A percentile compares a stretch with the other conserved stretches of the same genome.
phyloP scores from a whole-genome alignment of 768 basidiomycete genomes.

The Favolaschia claudopus region DNA sequence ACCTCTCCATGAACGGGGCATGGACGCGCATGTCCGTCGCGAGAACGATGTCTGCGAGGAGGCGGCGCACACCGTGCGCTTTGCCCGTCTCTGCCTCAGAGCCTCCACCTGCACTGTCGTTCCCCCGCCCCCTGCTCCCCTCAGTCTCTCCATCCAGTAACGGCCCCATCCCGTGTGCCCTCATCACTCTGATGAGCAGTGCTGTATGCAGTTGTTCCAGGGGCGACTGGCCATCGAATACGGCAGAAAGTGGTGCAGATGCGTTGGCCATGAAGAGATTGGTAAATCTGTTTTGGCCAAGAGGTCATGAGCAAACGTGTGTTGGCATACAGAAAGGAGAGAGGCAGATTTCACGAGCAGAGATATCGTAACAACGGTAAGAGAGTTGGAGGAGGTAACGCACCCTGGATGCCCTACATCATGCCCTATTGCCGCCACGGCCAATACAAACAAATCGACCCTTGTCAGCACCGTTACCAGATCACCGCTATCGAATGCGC shows the following conservation, averaged over 20 bases:
- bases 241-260: slow-evolving; percentile 82
- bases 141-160: slow-evolving; percentile 62
- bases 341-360: too few species aligned
- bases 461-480: slow-evolving; percentile 58
- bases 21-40: slow-evolving; percentile 97
- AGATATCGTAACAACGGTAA: too few species aligned
- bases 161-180: slow-evolving; percentile 76
- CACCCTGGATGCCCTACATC: slow-evolving; percentile 98
- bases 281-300: too few species aligned
- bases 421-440: slow-evolving; percentile 94
- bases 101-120: not conserved
- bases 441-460: slow-evolving; percentile 83
- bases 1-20: slow-evolving; percentile 78
- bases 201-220: slow-evolving; percentile 93
- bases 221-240: slow-evolving; percentile 90
- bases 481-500: slow-evolving; percentile 45
- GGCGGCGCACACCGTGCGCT: too few species aligned
- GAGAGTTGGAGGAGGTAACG: too few species aligned
- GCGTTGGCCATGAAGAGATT: slow-evolving; percentile 99
- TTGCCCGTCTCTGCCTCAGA: slow-evolving; percentile 42
- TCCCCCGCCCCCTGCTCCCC: slow-evolving; percentile 55
- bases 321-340: too few species aligned
- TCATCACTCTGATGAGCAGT: slow-evolving; percentile 80
- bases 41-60: slow-evolving; percentile 83
- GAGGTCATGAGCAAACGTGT: too few species aligned